Evolutionary conservation across 352 stramenopile species (phyloP).

Genomic region (Globisporangium uncinulatum): DNA sequence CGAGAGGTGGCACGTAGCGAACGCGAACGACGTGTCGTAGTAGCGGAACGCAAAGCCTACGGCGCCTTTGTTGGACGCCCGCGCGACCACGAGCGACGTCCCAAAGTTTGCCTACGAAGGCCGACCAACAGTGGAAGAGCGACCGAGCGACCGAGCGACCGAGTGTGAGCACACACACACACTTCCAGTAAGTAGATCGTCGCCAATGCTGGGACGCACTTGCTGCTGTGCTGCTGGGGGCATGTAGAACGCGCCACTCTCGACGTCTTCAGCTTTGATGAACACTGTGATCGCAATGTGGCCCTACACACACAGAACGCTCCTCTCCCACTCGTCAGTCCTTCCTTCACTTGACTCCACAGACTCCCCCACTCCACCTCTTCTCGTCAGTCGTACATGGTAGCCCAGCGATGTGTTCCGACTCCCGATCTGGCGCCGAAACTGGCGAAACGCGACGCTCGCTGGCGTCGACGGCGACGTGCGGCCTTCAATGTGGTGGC

Average conservation of each 20-base stretch:
- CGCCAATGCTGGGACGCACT: slow-evolving; percentile 15
- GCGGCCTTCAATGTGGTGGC: slow-evolving; percentile 54
- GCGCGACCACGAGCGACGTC: slow-evolving; percentile 68
- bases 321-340: neutral
- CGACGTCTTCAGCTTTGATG: slow-evolving; percentile 57
- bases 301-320: slow-evolving; percentile 21
- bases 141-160: no score
- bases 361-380: no score
- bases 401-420: slow-evolving; percentile 79
- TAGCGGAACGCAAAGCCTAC: slow-evolving; percentile 86
- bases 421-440: slow-evolving; percentile 73
- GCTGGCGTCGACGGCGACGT: slow-evolving; percentile 17
- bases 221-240: slow-evolving; percentile 61
- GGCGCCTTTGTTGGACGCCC: slow-evolving; percentile 88
- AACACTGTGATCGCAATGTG: slow-evolving; percentile 87
- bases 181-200: no score
- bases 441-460: slow-evolving; percentile 40
- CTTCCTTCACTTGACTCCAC: no score
- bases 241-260: slow-evolving; percentile 77
- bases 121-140: neutral
- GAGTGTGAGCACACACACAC: neutral
- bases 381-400: slow-evolving; percentile 30
- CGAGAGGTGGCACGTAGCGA: slow-evolving; percentile 85
- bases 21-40: slow-evolving; percentile 82
- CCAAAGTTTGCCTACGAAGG: slow-evolving; percentile 34